phyloP scores from a whole-genome alignment of 2,329 filamentous ascomycete genomes.

The Phaeosphaeriaceae sp. region DNA sequence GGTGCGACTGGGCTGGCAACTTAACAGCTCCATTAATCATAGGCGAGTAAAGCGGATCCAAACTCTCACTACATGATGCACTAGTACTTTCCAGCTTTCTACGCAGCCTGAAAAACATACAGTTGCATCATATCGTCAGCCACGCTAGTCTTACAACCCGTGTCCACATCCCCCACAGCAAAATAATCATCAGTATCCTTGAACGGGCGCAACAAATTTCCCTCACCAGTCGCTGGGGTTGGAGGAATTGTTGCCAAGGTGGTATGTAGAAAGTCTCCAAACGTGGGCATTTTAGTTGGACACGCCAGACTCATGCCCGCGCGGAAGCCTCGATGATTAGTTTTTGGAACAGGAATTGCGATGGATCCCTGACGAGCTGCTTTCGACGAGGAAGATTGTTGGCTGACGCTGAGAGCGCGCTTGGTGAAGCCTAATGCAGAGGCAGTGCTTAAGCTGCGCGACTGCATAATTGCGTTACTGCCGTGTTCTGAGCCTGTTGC shows the following conservation, averaged over 20 bases:
- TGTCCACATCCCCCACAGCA: conserved; percentile 26
- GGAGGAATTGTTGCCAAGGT: conserved; percentile 50
- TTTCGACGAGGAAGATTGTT: conserved; percentile 19
- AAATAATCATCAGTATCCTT: conserved; percentile 42
- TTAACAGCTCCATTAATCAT: conserved; percentile 18
- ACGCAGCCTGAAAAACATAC: conserved; percentile 17
- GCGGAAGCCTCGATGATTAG: conserved; percentile 36
- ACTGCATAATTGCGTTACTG: conserved; percentile 18
- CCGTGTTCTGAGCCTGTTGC: conserved; percentile 17
- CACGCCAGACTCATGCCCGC: conserved; percentile 44
- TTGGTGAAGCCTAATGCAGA: conserved; percentile 39
- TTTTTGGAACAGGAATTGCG: conserved; percentile 36
- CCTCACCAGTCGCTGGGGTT: conserved; percentile 38
- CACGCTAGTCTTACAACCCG: conserved; percentile 14
- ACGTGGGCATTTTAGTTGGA: conserved; percentile 48
- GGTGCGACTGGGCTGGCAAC: conserved; percentile 26
- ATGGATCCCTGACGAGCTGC: conserved; percentile 26
- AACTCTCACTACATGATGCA: conserved; percentile 26
- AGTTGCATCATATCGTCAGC: conserved; percentile 33
- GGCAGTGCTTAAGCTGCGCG: conserved; percentile 32
- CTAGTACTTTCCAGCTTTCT: conserved; percentile 6
- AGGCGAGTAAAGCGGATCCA: conserved; percentile 39
- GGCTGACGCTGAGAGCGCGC: conserved; percentile 30
- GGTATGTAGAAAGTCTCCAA: conserved; percentile 37
- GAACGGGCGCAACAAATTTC: conserved; percentile 43